Percentiles rank a stretch among this genome's conserved stretches.
Conservation (phyloP, 345 rosid species). For the Lepidium aucheri region DNA sequence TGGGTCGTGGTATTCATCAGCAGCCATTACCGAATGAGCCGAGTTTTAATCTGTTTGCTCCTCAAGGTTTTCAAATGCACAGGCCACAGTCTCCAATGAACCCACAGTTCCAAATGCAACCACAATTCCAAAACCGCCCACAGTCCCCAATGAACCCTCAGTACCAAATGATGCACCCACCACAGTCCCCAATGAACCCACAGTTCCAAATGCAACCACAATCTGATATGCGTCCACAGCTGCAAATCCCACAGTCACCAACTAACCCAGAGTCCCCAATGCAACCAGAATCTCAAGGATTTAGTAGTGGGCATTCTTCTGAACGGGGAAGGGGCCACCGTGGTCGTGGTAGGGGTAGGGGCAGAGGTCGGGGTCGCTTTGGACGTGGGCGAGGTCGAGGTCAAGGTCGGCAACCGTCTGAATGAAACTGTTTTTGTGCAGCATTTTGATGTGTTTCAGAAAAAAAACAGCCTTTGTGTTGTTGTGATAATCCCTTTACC, state of each 20-base stretch:
- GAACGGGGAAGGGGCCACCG: slow-evolving; percentile 33
- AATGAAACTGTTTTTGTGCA: slow-evolving; percentile 13
- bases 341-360: slow-evolving; percentile 34
- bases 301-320: slow-evolving; percentile 34
- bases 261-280: slow-evolving; percentile 10
- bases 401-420: slow-evolving; percentile 14
- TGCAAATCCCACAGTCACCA: slow-evolving; percentile 15
- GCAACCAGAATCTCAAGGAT: slow-evolving; percentile 29
- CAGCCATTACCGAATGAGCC: slow-evolving; percentile 13
- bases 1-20: slow-evolving; percentile 27
- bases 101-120: slow-evolving; percentile 6
- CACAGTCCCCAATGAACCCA: slow-evolving; percentile 5
- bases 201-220: slow-evolving; percentile 22
- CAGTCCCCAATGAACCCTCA: not conserved
- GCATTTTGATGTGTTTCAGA: slow-evolving; percentile 1
- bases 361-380: slow-evolving; percentile 36
- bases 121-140: not conserved
- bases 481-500: no score
- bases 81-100: not conserved
- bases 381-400: slow-evolving; percentile 43
- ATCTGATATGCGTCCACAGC: slow-evolving; percentile 16
- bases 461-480: not conserved
- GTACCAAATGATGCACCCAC: slow-evolving; percentile 20
- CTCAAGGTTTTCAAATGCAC: slow-evolving; percentile 22
- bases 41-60: slow-evolving; percentile 13